These are phyloP conservation scores for Blastocladiella emersonii DNA, from an alignment of 371 early-diverging fungal genomes.

Conservation along the genomic window DNA sequence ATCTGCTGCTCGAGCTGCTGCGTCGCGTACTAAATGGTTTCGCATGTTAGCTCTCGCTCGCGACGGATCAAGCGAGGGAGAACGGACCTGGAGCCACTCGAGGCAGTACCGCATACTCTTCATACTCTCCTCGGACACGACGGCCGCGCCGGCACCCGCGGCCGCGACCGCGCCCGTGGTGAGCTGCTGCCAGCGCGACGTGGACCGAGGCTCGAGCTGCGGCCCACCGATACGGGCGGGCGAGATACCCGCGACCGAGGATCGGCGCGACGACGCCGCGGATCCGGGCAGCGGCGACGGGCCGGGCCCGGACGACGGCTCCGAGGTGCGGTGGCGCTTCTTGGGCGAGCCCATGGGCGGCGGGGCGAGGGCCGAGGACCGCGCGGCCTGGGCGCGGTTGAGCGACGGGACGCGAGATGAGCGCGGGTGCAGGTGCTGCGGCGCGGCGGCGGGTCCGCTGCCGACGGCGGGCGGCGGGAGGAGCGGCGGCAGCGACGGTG, in stretches of 20 bases:
- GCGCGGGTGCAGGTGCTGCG: too few relatives aligned
- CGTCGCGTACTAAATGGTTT: conserved; percentile 49
- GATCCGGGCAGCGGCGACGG: too few relatives aligned
- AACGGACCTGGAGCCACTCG: conserved; percentile 53
- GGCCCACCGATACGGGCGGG: background rate
- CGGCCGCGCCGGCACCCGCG: conserved; percentile 53
- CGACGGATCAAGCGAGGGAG: background rate
- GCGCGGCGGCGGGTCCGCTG: background rate
- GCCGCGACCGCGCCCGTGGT: conserved; percentile 35
- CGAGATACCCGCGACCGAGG: too few relatives aligned
- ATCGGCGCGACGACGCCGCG: too few relatives aligned
- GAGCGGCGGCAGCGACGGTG: background rate
- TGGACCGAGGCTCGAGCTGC: too few relatives aligned
- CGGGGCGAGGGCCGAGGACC: background rate
- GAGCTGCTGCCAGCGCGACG: conserved; percentile 51
- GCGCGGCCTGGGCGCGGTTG: background rate
- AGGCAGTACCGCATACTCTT: conserved; percentile 61
- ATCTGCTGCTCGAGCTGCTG: conserved; percentile 70
- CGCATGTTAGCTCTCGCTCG: background rate
- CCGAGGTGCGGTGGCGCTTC: too few relatives aligned
- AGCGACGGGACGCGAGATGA: too few relatives aligned
- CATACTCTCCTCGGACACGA: conserved; percentile 65
- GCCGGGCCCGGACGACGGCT: too few relatives aligned
- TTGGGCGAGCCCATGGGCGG: background rate
- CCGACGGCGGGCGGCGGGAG: background rate